These are phyloP conservation scores for Solanum chacoense DNA, from an alignment of 305 asterid species.

Conservation along the genomic window DNA sequence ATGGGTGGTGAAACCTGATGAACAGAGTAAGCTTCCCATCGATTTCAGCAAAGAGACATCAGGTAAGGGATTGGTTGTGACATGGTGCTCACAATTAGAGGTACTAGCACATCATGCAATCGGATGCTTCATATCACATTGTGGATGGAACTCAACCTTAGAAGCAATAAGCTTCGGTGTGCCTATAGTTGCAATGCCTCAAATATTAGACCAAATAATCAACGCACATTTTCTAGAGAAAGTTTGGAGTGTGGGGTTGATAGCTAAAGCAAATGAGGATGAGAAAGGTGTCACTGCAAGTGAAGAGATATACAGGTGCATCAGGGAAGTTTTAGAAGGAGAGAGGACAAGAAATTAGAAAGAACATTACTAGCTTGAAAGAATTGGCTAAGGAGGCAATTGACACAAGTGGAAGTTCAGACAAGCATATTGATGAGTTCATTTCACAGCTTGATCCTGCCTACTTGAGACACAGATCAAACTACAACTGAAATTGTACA, in stretches of 20 bases:
- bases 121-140: conserved; percentile 44
- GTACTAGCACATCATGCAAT: conserved; percentile 35
- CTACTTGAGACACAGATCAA: not conserved
- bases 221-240: conserved; percentile 39
- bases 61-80: conserved; percentile 29
- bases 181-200: conserved; percentile 46
- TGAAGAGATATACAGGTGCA: conserved; percentile 23
- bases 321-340: conserved; percentile 19
- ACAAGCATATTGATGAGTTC: conserved; percentile 28
- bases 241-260: conserved; percentile 31
- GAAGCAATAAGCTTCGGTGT: conserved; percentile 45
- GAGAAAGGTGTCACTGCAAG: conserved; percentile 8
- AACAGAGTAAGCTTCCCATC: conserved; percentile 27
- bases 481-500: not conserved
- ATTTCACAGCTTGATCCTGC: conserved; percentile 14
- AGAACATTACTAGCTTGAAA: conserved; percentile 20
- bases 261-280: conserved; percentile 15
- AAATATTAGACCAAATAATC: conserved; percentile 38
- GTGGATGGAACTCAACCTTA: conserved; percentile 53
- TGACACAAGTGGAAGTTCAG: conserved; percentile 36
- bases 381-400: conserved; percentile 32
- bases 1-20: conserved; percentile 49
- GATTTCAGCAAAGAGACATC: conserved; percentile 13
- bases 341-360: conserved; percentile 16
- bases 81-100: conserved; percentile 45